Base-by-base conservation (phyloP, 345 rosid species). In the Gossypium thurberi region DNA sequence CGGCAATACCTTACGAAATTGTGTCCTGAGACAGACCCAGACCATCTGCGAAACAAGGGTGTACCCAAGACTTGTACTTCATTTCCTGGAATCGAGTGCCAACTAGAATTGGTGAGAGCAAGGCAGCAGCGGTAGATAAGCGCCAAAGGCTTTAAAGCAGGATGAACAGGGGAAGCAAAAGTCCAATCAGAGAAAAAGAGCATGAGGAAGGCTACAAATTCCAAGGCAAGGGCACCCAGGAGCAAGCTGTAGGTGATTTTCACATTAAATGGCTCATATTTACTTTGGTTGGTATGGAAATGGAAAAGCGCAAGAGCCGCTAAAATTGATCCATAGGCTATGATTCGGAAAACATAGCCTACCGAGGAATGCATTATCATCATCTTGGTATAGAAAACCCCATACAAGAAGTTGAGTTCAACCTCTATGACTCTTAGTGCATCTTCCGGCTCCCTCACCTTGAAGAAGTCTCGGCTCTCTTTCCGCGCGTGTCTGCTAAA, bases 351-450 rank as follows among this genome's bases (percentile, higher is more conserved):
- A 48, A 82, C 0, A 43, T 48, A 33, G 40, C 74, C 4, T 76
- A 33, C 40, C 6, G 0, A 0, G 6, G 40, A 33, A 33, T 33
- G 40, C 40, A 33, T 33, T 33, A 33, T 33, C 40, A 33, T 33
- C 40, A 33, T 78, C 77, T 91, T 89, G 4, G 94, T 87, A 47
- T 79, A 82, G 62, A 89, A 75, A 18, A 80, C 79, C 5, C 85
- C 91, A 25, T 91, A 91, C 0, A 88, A 37, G 76, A 86, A 82
- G 46, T 85, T 84, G 50, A 91, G 91, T 74, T 91, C 97, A 1
- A 83, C 68, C 57, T 87, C 88, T 1, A 91, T 76, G 1, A 89
- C 65, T 58, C 48, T 66, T 18, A 84, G 71, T 69, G 89, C 91
- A 0, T 89, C 83, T 37, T 55, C 81, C 0, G 85, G 51, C 4